Conservation (phyloP, 2,329 filamentous ascomycete species). For the Paraconiothyrium sp. region DNA sequence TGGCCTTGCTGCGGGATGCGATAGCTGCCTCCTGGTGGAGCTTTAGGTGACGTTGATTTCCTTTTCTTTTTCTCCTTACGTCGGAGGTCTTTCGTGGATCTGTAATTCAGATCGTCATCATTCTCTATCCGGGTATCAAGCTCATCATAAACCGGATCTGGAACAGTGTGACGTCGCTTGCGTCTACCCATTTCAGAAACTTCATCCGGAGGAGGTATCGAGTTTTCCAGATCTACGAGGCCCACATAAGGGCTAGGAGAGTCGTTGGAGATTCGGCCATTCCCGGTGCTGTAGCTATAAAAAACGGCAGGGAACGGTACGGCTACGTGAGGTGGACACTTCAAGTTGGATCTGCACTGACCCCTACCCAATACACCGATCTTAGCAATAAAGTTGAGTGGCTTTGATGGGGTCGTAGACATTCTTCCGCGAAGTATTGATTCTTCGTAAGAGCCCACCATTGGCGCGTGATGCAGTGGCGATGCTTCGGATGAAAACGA, state of each 20-base stretch:
- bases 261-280: conserved; percentile 75
- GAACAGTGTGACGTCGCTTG: conserved; percentile 46
- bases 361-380: conserved; percentile 92
- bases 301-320: conserved; percentile 94
- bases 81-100: conserved; percentile 49
- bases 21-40: conserved; percentile 87
- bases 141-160: conserved; percentile 37
- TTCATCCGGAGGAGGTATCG: conserved; percentile 65
- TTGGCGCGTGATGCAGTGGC: conserved; percentile 86
- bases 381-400: conserved; percentile 91
- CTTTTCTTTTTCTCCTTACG: conserved; percentile 67
- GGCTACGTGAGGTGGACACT: conserved; percentile 89
- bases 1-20: conserved; percentile 94
- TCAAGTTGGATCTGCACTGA: conserved; percentile 84
- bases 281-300: conserved; percentile 84
- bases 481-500: conserved; percentile 80
- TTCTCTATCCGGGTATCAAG: conserved; percentile 32
- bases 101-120: conserved; percentile 24
- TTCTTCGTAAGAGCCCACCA: conserved; percentile 98
- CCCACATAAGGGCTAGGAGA: conserved; percentile 97
- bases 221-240: conserved; percentile 88
- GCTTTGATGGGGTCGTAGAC: conserved; percentile 94
- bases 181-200: conserved; percentile 52
- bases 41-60: conserved; percentile 65
- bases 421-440: conserved; percentile 94